Percentiles rank a stretch among this genome's conserved stretches.
phyloP scores from a whole-genome alignment of 495 filamentous ascomycete genomes.

The Bombardia bombarda region DNA sequence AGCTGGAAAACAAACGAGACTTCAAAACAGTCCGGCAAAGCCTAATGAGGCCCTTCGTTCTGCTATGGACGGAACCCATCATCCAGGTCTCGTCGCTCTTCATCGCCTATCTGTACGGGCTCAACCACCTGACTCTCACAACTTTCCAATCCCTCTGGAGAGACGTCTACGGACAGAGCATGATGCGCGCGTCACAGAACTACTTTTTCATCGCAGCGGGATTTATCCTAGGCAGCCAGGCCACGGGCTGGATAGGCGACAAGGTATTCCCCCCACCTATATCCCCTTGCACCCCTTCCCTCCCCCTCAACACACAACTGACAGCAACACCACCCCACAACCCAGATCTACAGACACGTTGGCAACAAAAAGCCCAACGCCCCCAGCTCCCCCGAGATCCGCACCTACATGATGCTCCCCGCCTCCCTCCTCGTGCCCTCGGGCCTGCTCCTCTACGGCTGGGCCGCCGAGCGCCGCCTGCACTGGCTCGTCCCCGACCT shows the following conservation, averaged over 20 bases:
- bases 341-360: no score
- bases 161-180: background rate
- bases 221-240: background rate
- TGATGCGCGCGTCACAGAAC: background rate
- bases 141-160: background rate
- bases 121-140: background rate
- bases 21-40: no score
- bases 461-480: background rate
- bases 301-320: no score
- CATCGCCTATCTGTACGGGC: background rate
- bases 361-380: background rate
- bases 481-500: slow-evolving; percentile 1
- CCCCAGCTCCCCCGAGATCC: background rate
- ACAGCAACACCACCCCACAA: no score
- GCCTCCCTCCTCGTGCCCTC: background rate
- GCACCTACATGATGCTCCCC: background rate
- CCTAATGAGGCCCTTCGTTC: background rate
- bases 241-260: background rate
- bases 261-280: background rate
- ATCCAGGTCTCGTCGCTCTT: background rate
- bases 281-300: no score
- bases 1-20: no score
- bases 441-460: slow-evolving; percentile 1
- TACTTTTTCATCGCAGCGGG: background rate
- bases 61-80: background rate